phyloP scores from a whole-genome alignment of 164 flowering plant genomes.

The Tinospora cordifolia region DNA sequence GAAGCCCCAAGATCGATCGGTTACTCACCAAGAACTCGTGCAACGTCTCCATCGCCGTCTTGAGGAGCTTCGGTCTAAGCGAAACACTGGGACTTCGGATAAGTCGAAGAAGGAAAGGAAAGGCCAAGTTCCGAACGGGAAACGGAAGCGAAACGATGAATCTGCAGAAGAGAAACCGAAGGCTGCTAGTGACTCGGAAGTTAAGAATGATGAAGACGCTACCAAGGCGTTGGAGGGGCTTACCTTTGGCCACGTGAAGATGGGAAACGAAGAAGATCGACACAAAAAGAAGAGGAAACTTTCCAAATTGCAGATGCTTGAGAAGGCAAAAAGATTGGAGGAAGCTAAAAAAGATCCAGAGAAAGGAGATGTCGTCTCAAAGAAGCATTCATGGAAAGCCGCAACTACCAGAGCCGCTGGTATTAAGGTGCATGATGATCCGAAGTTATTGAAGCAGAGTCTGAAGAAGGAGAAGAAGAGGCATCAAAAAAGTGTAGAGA shows the following conservation, averaged over 20 bases:
- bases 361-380: slow-evolving; percentile 41
- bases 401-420: slow-evolving; percentile 75
- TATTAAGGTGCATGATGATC: slow-evolving; percentile 74
- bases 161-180: slow-evolving; percentile 22
- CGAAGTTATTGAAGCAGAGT: slow-evolving; percentile 56
- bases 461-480: slow-evolving; percentile 71
- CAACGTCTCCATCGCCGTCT: slow-evolving; percentile 38
- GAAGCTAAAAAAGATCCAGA: slow-evolving; percentile 70
- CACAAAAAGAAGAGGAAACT: slow-evolving; percentile 54
- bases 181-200: neutral
- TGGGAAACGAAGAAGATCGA: slow-evolving; percentile 36
- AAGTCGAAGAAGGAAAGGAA: slow-evolving; percentile 16
- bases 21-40: slow-evolving; percentile 66
- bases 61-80: slow-evolving; percentile 39
- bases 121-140: slow-evolving; percentile 24
- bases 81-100: slow-evolving; percentile 29
- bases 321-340: slow-evolving; percentile 46
- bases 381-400: slow-evolving; percentile 65
- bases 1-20: slow-evolving; percentile 19
- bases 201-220: slow-evolving; percentile 30
- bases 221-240: slow-evolving; percentile 44
- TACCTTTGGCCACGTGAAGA: slow-evolving; percentile 54
- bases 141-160: slow-evolving; percentile 39
- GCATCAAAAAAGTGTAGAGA: slow-evolving; percentile 58
- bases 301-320: slow-evolving; percentile 60